Conservation (phyloP, 257 asterid species). For the Forsythia viridissima region DNA sequence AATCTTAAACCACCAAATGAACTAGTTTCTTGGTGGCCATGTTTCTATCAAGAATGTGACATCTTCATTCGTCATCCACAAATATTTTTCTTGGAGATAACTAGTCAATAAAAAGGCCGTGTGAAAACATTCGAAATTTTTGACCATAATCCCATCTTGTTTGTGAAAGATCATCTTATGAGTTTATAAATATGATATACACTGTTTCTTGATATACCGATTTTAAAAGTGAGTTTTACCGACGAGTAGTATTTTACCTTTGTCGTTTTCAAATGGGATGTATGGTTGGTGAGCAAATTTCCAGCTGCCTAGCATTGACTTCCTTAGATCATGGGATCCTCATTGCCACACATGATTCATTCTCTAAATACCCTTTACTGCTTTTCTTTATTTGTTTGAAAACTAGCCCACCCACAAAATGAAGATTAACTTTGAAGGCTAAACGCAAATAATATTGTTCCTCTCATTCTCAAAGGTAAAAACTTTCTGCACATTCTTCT, state of each 20-base stretch:
- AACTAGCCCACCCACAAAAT: conserved; percentile 16
- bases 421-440: conserved; percentile 19
- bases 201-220: not conserved
- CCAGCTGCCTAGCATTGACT: conserved; percentile 86
- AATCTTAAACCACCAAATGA: conserved; percentile 16
- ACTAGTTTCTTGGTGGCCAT: conserved; percentile 15
- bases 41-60: conserved; percentile 29
- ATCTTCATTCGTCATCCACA: conserved; percentile 14
- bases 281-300: conserved; percentile 64
- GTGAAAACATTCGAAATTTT: not conserved
- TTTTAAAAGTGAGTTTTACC: not conserved
- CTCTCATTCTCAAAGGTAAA: conserved; percentile 30
- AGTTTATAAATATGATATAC: not conserved
- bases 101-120: not conserved
- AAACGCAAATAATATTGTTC: conserved; percentile 5
- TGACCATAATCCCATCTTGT: not conserved
- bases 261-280: conserved; percentile 36
- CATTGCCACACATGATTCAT: conserved; percentile 42
- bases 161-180: not conserved
- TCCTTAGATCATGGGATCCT: conserved; percentile 57
- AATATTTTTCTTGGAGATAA: conserved; percentile 16
- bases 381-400: conserved; percentile 27
- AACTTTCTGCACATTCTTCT: not conserved
- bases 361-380: conserved; percentile 7
- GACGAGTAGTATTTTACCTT: not conserved